phyloP scores from a whole-genome alignment of 805 yeast genomes.

The Yarrowia bubula region DNA sequence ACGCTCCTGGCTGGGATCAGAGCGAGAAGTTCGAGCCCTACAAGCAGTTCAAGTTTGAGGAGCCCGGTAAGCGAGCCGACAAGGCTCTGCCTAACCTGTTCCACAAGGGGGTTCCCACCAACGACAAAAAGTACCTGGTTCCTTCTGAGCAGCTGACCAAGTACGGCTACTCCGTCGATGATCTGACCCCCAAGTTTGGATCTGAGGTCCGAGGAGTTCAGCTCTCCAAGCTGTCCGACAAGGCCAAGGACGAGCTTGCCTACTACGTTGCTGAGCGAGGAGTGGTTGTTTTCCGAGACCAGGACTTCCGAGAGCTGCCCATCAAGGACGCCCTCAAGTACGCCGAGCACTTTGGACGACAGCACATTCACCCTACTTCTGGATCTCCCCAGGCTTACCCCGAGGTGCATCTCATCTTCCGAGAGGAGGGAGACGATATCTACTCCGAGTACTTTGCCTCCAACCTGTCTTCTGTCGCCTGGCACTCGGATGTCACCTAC shows the following conservation, averaged over 20 bases:
- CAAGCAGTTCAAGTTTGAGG: slow-evolving; percentile 55
- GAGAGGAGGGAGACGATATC: slow-evolving; percentile 41
- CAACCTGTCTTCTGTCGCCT: slow-evolving; percentile 39
- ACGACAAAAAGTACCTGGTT: slow-evolving; percentile 11
- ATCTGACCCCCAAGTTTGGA: slow-evolving; percentile 67
- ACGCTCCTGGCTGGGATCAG: slow-evolving; percentile 71
- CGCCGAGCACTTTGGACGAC: slow-evolving; percentile 65
- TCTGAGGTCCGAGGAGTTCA: slow-evolving; percentile 64
- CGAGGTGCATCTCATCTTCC: slow-evolving; percentile 60
- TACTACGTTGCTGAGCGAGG: slow-evolving; percentile 68
- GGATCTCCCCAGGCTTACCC: slow-evolving; percentile 63
- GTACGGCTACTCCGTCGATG: slow-evolving; percentile 35
- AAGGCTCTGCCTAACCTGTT: slow-evolving; percentile 53
- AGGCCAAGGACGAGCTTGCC: slow-evolving; percentile 68
- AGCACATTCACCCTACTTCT: slow-evolving; percentile 71
- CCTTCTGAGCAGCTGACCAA: slow-evolving; percentile 31
- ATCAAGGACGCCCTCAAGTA: slow-evolving; percentile 43
- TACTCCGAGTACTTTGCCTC: slow-evolving; percentile 22
- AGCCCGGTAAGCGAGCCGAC: slow-evolving; percentile 69
- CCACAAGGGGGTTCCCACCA: slow-evolving; percentile 36
- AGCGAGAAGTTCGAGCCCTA: slow-evolving; percentile 51
- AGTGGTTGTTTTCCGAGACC: slow-evolving; percentile 68
- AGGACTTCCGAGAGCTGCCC: slow-evolving; percentile 54
- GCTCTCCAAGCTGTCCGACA: slow-evolving; percentile 51
- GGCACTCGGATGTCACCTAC: slow-evolving; percentile 76